Conservation (phyloP, 176 grass and related monocot genomes). For the Raddia guianensis region DNA sequence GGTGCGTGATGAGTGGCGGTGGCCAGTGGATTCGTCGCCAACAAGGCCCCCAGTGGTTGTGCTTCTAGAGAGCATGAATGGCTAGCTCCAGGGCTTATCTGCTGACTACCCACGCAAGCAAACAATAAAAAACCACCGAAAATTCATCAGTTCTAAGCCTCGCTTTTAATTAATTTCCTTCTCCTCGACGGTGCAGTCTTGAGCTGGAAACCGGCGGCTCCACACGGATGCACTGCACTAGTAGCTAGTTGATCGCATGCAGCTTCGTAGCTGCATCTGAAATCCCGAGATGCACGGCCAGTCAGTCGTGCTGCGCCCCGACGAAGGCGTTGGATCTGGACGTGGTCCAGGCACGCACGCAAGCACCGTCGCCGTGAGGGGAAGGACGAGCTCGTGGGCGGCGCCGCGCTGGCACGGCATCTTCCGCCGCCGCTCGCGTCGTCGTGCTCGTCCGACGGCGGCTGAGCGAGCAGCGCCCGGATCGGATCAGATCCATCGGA, state of each 20-base stretch:
- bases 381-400: conserved; percentile 16
- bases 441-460: no score
- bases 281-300: not conserved
- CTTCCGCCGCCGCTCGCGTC: no score
- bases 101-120: not conserved
- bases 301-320: not conserved
- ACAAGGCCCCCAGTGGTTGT: not conserved
- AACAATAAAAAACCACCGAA: not conserved
- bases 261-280: no score
- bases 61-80: conserved; percentile 36
- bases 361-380: no score
- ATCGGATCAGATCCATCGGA: no score
- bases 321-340: not conserved
- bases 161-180: not conserved
- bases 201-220: not conserved
- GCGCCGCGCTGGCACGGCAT: not conserved
- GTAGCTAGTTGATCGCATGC: no score
- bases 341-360: no score
- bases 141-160: not conserved
- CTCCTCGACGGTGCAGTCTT: not conserved
- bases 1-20: conserved; percentile 13
- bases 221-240: no score
- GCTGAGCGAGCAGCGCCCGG: no score
- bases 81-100: not conserved
- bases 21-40: not conserved